Evolutionary conservation across 179 eudicot species (phyloP), one percentile per base, ranked within the genome.

Genomic region (Actinidia chinensis): DNA sequence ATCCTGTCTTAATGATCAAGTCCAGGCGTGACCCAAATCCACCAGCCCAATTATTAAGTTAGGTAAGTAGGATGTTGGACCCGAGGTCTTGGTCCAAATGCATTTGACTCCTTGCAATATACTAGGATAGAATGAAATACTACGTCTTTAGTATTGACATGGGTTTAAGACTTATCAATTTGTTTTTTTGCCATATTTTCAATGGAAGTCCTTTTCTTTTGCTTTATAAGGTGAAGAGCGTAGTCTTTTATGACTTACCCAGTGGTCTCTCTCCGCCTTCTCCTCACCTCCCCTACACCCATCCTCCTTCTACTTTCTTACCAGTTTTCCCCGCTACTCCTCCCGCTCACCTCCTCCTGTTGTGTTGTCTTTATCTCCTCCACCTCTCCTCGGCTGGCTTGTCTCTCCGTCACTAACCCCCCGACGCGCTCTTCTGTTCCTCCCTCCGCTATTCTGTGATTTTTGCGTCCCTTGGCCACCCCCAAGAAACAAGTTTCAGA

Each of bases 211-310:
- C 68, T 43, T 43, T 68, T 68, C 66, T 59, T 74, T 74, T 43
- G 54, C 77, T 74, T 74, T 74, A 74, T 59, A 58, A 42, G 67
- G 77, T 74, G 77, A 74, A 74, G 23, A 60, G 14, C 33, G 3
- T 68, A 42, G 72, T 43, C 72, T 6, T 7, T 28, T 14, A 12
- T 68, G 25, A 20, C 51, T 68, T 68, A 6, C 42, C 13, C 36
- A 12, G 4, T 8, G 14, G 5, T 55, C 15, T 23, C 18, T 25
- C 6, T 64, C 12, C 12, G 43, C 8, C 7, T 56, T 17, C 11
- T 51, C 18, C n/a, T 40, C 4, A 69, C 9, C 13, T 68, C 36
- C 36, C 17, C 47, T 48, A 48, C 28, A 4, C 33, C 33, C 42
- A 63, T 43, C 25, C 25, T 48, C 36, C 10, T 59, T 48, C 54